A percentile compares a stretch with the other conserved stretches of the same genome.
Conservation (phyloP, 345 rosid genomes). For the Luvunga scandens region DNA sequence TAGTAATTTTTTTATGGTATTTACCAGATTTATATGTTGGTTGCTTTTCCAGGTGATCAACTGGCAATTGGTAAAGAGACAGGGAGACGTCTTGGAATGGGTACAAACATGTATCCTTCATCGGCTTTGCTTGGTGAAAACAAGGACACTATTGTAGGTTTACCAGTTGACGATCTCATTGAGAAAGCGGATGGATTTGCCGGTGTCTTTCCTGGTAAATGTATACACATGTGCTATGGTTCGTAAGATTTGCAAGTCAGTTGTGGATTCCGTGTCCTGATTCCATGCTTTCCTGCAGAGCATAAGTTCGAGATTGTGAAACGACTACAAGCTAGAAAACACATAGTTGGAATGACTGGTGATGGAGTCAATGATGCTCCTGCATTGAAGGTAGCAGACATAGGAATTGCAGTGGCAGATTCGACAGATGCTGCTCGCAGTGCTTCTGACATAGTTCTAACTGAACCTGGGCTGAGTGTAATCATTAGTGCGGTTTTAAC, state of each 20-base stretch:
- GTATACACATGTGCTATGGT: no score
- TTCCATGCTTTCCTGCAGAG: slow-evolving; percentile 32
- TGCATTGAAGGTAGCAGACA: slow-evolving; percentile 65
- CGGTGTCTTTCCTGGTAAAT: slow-evolving; percentile 69
- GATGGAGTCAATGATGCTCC: slow-evolving; percentile 72
- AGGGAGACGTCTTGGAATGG: slow-evolving; percentile 69
- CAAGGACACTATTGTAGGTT: no score
- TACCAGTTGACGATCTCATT: slow-evolving; percentile 58
- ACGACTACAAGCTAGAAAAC: slow-evolving; percentile 68
- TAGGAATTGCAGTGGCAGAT: slow-evolving; percentile 72
- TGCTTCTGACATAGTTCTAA: slow-evolving; percentile 67
- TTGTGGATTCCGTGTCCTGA: no score
- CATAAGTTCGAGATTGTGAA: slow-evolving; percentile 76
- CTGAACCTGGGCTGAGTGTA: slow-evolving; percentile 67
- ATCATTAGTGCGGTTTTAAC: slow-evolving; percentile 63
- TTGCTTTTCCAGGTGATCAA: slow-evolving; percentile 43
- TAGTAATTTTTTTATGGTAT: not conserved
- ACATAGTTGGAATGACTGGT: slow-evolving; percentile 58
- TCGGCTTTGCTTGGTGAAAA: no score
- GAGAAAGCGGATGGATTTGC: slow-evolving; percentile 69
- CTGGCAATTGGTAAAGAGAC: slow-evolving; percentile 69
- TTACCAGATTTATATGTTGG: not conserved
- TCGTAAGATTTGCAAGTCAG: no score
- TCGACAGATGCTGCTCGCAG: slow-evolving; percentile 76
- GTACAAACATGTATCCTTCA: slow-evolving; percentile 69